Conservation (phyloP, 441 rosid species). For the Aleurites moluccanus region DNA sequence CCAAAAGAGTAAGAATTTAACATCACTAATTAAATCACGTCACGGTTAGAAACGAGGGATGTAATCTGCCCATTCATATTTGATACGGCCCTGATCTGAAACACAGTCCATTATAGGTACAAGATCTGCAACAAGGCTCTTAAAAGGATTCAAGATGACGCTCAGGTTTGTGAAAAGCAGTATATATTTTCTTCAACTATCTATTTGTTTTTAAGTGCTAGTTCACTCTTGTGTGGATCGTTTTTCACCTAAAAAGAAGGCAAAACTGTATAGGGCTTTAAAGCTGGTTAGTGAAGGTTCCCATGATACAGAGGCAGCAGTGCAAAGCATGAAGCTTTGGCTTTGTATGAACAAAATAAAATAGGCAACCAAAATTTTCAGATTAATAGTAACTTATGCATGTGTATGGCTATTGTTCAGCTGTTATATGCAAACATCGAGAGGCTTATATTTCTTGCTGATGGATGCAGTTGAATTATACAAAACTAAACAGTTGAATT, state of each 20-base stretch:
- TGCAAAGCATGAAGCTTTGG: not conserved
- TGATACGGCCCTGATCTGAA: constrained; percentile 12
- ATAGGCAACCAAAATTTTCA: no score
- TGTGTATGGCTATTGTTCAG: no score
- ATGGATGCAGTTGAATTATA: no score
- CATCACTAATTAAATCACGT: constrained; percentile 23
- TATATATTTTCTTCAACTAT: not conserved
- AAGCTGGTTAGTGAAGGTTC: no score
- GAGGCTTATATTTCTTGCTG: no score
- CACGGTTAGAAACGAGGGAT: constrained; percentile 14
- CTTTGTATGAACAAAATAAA: not conserved
- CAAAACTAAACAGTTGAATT: no score
- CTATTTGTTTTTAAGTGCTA: not conserved
- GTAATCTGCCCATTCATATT: constrained; percentile 5
- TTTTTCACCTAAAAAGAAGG: not conserved
- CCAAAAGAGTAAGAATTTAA: constrained; percentile 80
- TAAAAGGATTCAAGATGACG: constrained; percentile 88
- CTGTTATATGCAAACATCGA: no score
- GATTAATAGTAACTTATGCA: no score
- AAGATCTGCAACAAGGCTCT: constrained; percentile 77
- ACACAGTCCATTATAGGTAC: constrained; percentile 47
- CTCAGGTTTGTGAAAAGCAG: constrained; percentile 60
- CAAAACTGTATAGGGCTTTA: no score
- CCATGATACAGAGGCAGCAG: no score
- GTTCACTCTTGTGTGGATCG: not conserved